These are phyloP conservation scores for Backusella psychrophila DNA, from an alignment of 192 early-diverging fungal species.

Conservation along the genomic window DNA sequence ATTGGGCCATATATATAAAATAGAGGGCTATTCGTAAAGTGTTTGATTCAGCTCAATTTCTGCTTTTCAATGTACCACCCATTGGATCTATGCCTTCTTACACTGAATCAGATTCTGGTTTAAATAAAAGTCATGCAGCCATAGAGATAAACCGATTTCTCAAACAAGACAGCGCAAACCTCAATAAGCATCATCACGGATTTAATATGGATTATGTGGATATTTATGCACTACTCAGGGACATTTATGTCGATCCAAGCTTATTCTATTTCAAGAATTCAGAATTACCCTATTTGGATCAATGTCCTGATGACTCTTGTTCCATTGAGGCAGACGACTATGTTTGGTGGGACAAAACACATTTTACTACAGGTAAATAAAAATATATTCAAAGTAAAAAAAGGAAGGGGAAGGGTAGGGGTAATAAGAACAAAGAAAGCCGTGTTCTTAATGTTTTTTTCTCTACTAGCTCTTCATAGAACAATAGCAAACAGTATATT, in stretches of 20 bases:
- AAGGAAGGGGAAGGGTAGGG: background rate
- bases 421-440: background rate
- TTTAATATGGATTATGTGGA: slow-evolving; percentile 18
- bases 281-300: slow-evolving; percentile 23
- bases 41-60: slow-evolving; percentile 18
- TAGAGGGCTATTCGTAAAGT: slow-evolving; percentile 19
- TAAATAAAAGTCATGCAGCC: background rate
- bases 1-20: background rate
- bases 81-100: slow-evolving; percentile 26
- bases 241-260: slow-evolving; percentile 22
- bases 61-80: slow-evolving; percentile 28
- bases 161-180: slow-evolving; percentile 5
- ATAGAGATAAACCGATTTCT: slow-evolving; percentile 12
- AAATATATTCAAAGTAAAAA: background rate
- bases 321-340: slow-evolving; percentile 9
- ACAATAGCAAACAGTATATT: slow-evolving; percentile 25
- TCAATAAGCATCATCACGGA: slow-evolving; percentile 14
- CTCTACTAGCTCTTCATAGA: slow-evolving; percentile 13
- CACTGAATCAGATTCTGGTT: background rate
- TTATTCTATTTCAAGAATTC: slow-evolving; percentile 25
- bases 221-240: slow-evolving; percentile 17
- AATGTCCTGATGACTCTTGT: slow-evolving; percentile 18
- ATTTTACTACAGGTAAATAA: slow-evolving; percentile 33
- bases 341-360: slow-evolving; percentile 38
- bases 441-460: background rate